Percentiles rank a stretch among this genome's conserved stretches.
Conservation (phyloP, 2,329 filamentous ascomycete genomes). For the Tolypocladium ovalisporum region DNA sequence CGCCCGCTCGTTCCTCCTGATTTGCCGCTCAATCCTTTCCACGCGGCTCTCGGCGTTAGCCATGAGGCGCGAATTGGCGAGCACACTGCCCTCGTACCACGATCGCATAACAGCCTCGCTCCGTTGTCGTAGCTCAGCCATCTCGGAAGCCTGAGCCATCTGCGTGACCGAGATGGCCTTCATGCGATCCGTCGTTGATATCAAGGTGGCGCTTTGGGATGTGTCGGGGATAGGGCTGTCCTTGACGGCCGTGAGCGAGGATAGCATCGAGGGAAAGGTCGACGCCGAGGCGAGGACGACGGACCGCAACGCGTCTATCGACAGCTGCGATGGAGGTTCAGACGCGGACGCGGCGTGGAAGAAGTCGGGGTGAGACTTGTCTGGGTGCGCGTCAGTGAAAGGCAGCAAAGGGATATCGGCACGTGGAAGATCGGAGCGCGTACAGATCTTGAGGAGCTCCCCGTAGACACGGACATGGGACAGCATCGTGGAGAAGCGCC, state of each 20-base stretch:
- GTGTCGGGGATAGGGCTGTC: constrained; percentile 48
- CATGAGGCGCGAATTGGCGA: constrained; percentile 58
- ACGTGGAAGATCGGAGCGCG: constrained; percentile 11
- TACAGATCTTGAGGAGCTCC: constrained; percentile 51
- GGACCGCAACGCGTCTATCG: constrained; percentile 38
- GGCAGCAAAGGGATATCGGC: neutral
- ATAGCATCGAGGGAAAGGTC: constrained; percentile 43
- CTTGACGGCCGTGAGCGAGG: constrained; percentile 43
- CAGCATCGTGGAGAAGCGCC: constrained; percentile 38
- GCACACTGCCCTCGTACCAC: constrained; percentile 66
- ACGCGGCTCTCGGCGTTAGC: constrained; percentile 61
- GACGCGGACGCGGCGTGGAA: constrained; percentile 37
- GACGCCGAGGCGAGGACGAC: constrained; percentile 46
- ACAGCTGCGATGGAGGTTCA: constrained; percentile 40
- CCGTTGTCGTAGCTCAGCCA: constrained; percentile 49
- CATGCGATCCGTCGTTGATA: constrained; percentile 50
- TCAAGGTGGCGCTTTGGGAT: constrained; percentile 42
- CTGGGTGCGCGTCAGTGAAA: constrained; percentile 18
- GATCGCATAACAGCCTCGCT: constrained; percentile 52
- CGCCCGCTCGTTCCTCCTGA: constrained; percentile 53
- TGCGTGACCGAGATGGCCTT: constrained; percentile 50
- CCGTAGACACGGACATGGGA: constrained; percentile 44
- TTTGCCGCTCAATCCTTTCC: constrained; percentile 50
- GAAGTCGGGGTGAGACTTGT: constrained; percentile 41
- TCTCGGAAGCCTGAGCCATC: constrained; percentile 48